Evolutionary conservation across 257 asterid species (phyloP), one percentile per base, ranked within the genome.

Genomic region (Ilex asprella): DNA sequence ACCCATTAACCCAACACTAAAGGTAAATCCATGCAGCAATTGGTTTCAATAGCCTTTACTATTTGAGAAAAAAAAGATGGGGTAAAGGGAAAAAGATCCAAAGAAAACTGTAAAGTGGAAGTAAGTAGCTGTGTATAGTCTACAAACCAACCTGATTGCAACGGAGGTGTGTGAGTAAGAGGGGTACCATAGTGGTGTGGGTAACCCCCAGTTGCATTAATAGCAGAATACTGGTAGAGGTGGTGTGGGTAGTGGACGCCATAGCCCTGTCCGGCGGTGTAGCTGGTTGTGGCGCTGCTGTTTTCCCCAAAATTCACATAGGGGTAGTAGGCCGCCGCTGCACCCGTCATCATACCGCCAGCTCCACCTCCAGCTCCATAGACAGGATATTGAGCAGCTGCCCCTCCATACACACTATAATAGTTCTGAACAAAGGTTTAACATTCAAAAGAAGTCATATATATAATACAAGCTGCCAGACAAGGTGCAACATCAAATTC

Each of bases 131-230:
- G 27, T 21, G 27, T 21, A 21, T 21, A 21, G 27, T 21, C 27
- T 7, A 55, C 15, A 31, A n/a, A 70, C 80, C 65, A 71, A 90
- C 97, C 97, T 82, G 97, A 87, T 70, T 84, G 96, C 55, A 88
- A 78, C 12, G 91, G 88, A 66, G 92, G 78, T n/a, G 86, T 76
- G 15, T 91, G 72, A 58, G 92, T 82, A 31, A 79, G 78, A n/a
- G 97, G 94, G 46, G 95, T 76, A 60, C 83, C 94, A 60, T 87
- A 89, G 76, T 83, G 94, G 14, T 86, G 92, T 47, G 97, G 85
- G 59, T 82, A 87, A 65, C 76, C 76, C 44, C 79, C 88, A 39
- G 86, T 51, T 10, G 88, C 73, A 71, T 67, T 77, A 11, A 73
- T 50, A n/a, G 80, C 74, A 0, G 88, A 81, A 65, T 89, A 89